These are phyloP conservation scores for Skeletonema costatum DNA, from an alignment of 108 stramenopile species.

Conservation along the genomic window DNA sequence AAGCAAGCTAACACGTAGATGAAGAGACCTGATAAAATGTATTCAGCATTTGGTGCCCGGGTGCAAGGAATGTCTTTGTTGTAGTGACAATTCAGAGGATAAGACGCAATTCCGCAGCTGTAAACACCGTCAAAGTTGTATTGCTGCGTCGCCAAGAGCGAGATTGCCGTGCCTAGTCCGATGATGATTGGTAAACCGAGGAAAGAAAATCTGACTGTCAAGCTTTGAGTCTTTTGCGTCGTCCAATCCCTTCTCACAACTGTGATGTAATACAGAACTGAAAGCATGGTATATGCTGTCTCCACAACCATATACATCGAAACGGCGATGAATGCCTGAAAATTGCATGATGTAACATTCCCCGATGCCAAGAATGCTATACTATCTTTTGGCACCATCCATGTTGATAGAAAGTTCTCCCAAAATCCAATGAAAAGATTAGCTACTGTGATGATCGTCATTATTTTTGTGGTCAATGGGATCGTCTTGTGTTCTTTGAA, in stretches of 20 bases:
- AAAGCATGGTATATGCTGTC: slow-evolving; percentile 2
- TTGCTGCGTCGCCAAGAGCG: background rate
- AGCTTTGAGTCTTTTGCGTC: background rate
- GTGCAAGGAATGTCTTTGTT: background rate
- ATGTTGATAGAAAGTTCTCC: slow-evolving; percentile 3
- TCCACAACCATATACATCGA: background rate
- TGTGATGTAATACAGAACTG: slow-evolving; percentile 6
- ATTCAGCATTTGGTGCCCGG: background rate
- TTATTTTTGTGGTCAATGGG: slow-evolving; percentile 1
- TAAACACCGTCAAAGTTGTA: slow-evolving; percentile 7
- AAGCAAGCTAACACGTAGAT: background rate
- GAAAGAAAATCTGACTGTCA: background rate
- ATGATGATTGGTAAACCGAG: slow-evolving; percentile 9
- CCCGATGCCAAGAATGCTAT: background rate
- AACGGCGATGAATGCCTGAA: slow-evolving; percentile 1
- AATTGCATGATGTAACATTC: slow-evolving; percentile 2
- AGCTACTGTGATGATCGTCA: slow-evolving; percentile 4
- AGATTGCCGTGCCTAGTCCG: background rate
- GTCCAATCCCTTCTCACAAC: background rate
- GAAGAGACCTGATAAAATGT: background rate
- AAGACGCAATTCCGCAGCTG: background rate
- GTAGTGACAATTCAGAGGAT: background rate
- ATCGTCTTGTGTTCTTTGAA: background rate
- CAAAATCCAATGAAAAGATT: background rate
- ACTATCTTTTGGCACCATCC: background rate